These are phyloP conservation scores for Phytophthora foliorum DNA, from an alignment of 352 stramenopile species.

Conservation along the genomic window DNA sequence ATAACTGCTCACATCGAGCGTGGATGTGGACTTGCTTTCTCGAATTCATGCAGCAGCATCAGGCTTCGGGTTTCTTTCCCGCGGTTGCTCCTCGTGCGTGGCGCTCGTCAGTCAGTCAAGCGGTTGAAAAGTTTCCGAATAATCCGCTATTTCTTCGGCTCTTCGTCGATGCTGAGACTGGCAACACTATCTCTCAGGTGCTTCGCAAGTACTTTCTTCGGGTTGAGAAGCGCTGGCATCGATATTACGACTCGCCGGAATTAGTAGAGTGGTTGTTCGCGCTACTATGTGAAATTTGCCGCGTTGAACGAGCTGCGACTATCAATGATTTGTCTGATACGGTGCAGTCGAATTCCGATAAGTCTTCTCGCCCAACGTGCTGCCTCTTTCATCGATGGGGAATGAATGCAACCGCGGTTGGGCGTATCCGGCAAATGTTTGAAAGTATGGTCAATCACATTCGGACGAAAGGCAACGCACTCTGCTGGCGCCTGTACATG, in stretches of 20 bases:
- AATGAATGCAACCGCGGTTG: conserved; percentile 59
- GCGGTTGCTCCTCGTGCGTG: conserved; percentile 62
- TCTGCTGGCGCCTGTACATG: conserved; percentile 81
- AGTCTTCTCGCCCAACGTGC: conserved; percentile 35
- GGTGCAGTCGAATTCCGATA: background rate
- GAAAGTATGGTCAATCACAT: conserved; percentile 68
- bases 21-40: conserved; percentile 60
- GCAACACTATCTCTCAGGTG: conserved; percentile 77
- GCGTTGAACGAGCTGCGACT: conserved; percentile 55
- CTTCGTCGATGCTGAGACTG: conserved; percentile 78
- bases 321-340: conserved; percentile 14
- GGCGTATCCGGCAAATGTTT: conserved; percentile 70
- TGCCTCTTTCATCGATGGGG: conserved; percentile 80
- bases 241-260: conserved; percentile 71
- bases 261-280: conserved; percentile 83
- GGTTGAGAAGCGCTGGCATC: conserved; percentile 51
- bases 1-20: conserved; percentile 28
- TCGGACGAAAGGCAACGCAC: conserved; percentile 59
- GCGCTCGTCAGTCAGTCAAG: conserved; percentile 47
- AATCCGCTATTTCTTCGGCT: conserved; percentile 71
- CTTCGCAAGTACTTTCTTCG: conserved; percentile 70
- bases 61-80: conserved; percentile 40
- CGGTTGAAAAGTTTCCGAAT: conserved; percentile 50
- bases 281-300: conserved; percentile 70
- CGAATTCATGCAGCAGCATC: conserved; percentile 72